A percentile compares a stretch with the other conserved stretches of the same genome.
These are phyloP conservation scores for Malus fusca DNA, from an alignment of 306 rosid species.

Conservation along the genomic window DNA sequence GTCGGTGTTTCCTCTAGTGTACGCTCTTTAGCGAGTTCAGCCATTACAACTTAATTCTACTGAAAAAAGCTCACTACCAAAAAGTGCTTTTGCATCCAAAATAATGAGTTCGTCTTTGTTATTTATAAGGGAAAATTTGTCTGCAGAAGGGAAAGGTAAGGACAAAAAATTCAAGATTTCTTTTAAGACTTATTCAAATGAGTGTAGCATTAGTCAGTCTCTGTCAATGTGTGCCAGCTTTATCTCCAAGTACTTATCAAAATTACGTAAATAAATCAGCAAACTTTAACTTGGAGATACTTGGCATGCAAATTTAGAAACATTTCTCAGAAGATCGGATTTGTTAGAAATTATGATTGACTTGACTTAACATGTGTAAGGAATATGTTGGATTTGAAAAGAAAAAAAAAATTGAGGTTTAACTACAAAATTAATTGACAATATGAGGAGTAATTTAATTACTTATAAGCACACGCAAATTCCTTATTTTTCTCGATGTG, in stretches of 20 bases:
- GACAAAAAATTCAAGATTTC: neutral
- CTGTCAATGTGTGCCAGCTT: neutral
- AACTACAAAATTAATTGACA: too few species aligned
- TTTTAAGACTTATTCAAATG: neutral
- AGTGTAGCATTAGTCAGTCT: too few species aligned
- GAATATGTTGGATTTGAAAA: too few species aligned
- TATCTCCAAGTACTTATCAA: neutral
- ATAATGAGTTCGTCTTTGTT: neutral
- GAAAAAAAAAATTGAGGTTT: too few species aligned
- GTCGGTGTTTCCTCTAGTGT: slow-evolving; percentile 52
- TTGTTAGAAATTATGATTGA: too few species aligned
- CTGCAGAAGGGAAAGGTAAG: neutral
- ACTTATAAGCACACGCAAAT: too few species aligned
- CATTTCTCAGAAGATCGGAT: neutral
- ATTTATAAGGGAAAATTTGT: neutral
- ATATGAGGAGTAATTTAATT: too few species aligned
- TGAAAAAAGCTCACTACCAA: neutral
- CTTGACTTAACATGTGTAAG: too few species aligned
- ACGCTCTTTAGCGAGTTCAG: slow-evolving; percentile 12
- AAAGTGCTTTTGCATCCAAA: neutral
- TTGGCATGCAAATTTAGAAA: neutral
- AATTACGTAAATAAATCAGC: neutral
- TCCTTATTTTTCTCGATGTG: too few species aligned
- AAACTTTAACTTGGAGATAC: neutral
- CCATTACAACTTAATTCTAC: neutral